phyloP scores from a whole-genome alignment of 129 eudicot species.

The Lactuca sativa region DNA sequence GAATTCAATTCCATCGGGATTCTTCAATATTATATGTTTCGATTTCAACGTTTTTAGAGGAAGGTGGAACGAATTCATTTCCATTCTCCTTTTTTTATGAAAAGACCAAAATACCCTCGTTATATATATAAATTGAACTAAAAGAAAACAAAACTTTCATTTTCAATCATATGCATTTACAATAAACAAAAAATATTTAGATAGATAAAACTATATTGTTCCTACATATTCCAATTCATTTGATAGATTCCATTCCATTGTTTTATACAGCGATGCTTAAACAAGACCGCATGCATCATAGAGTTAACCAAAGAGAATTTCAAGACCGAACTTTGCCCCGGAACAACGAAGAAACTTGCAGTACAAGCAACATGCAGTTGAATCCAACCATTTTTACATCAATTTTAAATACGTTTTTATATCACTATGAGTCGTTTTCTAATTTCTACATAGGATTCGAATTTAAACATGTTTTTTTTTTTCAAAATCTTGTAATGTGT shows the following conservation, averaged over 20 bases:
- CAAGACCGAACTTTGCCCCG: constrained; percentile 51
- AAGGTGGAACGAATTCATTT: not conserved
- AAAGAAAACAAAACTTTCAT: too few species aligned
- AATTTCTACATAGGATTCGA: constrained; percentile 6
- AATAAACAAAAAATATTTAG: too few species aligned
- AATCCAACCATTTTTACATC: constrained; percentile 19
- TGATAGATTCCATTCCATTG: not conserved
- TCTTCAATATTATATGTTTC: not conserved
- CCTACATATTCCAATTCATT: not conserved
- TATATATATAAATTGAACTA: too few species aligned
- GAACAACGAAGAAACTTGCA: constrained; percentile 54
- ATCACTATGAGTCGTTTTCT: constrained; percentile 14
- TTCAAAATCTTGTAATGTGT: not conserved
- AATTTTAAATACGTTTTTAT: not conserved
- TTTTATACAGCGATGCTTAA: constrained; percentile 59
- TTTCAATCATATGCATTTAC: too few species aligned
- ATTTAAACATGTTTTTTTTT: not conserved
- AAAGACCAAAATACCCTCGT: not conserved
- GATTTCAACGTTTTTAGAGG: not conserved
- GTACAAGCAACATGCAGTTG: constrained; percentile 77
- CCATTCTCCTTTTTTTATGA: not conserved
- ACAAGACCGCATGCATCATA: constrained; percentile 47
- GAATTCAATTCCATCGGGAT: too few species aligned
- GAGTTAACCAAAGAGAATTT: constrained; percentile 52
- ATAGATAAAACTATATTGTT: too few species aligned